Evolutionary conservation across 345 rosid genomes (phyloP).

Genomic region (Clarkia xantiana): DNA sequence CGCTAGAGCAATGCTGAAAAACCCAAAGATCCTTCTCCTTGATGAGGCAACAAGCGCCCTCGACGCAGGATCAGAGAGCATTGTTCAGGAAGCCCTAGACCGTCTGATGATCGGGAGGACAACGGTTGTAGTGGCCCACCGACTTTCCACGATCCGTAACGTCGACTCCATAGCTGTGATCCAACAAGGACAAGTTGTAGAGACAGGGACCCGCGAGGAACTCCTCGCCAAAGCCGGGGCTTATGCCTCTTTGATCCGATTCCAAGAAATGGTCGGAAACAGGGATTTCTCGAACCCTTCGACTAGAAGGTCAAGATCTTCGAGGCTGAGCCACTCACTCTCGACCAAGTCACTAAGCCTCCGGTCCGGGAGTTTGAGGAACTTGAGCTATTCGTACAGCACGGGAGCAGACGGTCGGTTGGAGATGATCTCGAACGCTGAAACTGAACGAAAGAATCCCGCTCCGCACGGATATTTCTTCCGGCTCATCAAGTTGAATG

Average conservation of each 20-base stretch:
- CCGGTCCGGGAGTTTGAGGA: conserved; percentile 89
- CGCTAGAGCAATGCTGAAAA: conserved; percentile 94
- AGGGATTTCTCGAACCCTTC: conserved; percentile 84
- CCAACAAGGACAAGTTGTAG: conserved; percentile 96
- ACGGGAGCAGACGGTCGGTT: conserved; percentile 95
- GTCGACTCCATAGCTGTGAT: conserved; percentile 91
- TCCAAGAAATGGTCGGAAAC: conserved; percentile 90
- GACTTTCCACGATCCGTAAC: conserved; percentile 87
- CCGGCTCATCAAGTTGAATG: conserved; percentile 79
- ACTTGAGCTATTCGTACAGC: conserved; percentile 92
- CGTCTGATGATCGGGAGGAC: conserved; percentile 98
- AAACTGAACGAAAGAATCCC: conserved; percentile 71
- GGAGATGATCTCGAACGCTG: conserved; percentile 97
- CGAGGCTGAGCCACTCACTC: conserved; percentile 77
- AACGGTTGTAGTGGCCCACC: conserved; percentile 93
- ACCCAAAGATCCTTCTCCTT: conserved; percentile 85
- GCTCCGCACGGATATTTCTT: conserved; percentile 88
- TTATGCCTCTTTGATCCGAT: conserved; percentile 80
- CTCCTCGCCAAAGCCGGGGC: conserved; percentile 69
- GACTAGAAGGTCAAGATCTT: conserved; percentile 67
- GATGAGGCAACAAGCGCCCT: conserved; percentile 99
- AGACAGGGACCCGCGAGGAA: conserved; percentile 90
- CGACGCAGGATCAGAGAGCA: conserved; percentile 94
- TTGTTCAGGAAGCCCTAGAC: conserved; percentile 96
- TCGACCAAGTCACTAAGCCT: conserved; percentile 91